Evolutionary conservation across 176 grass and related monocot genomes (phyloP), one percentile per base, ranked within the genome.

Genomic region (Musa beccarii): DNA sequence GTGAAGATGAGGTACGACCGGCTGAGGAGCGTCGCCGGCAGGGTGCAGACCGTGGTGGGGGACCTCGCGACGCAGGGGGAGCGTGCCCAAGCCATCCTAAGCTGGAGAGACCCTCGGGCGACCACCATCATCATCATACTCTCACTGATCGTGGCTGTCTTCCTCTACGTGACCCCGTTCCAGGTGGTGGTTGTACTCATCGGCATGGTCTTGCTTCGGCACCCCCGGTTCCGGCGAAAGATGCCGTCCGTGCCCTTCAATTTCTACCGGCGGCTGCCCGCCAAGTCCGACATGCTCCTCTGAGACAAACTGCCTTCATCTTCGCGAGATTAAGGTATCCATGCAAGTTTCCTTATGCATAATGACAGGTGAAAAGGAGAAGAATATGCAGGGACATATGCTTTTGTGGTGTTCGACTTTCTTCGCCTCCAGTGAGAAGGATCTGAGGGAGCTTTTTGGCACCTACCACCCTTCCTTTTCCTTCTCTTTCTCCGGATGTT

Each of bases 1-100:
- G 92, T 96, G n/a, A 24, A 82, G 23, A 87, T 89, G 89, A 69
- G 92, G 43, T 96, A 96, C 75, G 92, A 92, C 77, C 76, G 89
- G 8, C 85, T 96, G 74, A 74, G 87, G 63, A 90, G 78, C 71
- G 83, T 95, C 0, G 85, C 77, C 0, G 85, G 85, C 1, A 54
- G 85, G 2, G 81, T 88, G 82, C 91, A 94, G 85, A 94, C 83
- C 19, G 88, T 83, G 23, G 78, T 77, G 1, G 91, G 91, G 0
- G 88, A 95, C 78, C 69, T 95, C 0, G 91, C 91, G 0, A 88
- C 79, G 29, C 91, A 95, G 73, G 88, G 91, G 54, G 91, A 95
- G 85, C 55, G 88, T 0, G 81, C 80, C 12, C 80, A 90, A 63
- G 55, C 85, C 19, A 54, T 95, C 53, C 75, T 95, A 0, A 86